Conservation (phyloP, 1,284 basidiomycete genomes). For the Boletus sp. region DNA sequence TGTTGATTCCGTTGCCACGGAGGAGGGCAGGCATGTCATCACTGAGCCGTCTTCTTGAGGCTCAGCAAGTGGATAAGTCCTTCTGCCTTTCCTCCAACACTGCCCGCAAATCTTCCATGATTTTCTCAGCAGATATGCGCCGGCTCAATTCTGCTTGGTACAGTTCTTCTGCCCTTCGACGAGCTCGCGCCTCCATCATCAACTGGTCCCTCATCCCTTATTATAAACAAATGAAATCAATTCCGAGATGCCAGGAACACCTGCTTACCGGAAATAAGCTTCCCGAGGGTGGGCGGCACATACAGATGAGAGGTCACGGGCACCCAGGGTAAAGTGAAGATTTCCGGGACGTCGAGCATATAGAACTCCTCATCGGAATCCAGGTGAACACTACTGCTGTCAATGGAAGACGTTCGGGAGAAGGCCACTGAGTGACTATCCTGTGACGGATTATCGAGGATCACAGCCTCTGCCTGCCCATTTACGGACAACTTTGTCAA, state of each 20-base stretch:
- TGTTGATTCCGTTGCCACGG: not conserved
- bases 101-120: constrained; percentile 13
- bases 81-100: constrained; percentile 6
- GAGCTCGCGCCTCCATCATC: constrained; percentile 31
- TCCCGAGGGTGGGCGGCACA: constrained; percentile 36
- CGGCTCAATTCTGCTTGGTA: constrained; percentile 26
- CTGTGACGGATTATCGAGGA: not conserved
- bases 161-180: constrained; percentile 32
- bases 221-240: constrained; percentile 7
- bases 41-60: not conserved
- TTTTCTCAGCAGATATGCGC: constrained; percentile 25
- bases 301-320: constrained; percentile 29
- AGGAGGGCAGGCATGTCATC: not conserved
- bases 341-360: constrained; percentile 37
- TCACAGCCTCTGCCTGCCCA: not conserved
- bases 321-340: constrained; percentile 36
- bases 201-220: constrained; percentile 39
- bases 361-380: constrained; percentile 28
- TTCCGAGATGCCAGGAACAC: not conserved
- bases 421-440: not conserved
- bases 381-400: not conserved
- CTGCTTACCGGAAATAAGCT: constrained; percentile 36
- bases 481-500: not conserved
- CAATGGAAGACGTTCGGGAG: not conserved
- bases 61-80: not conserved